Conservation (phyloP, 176 grass and related monocot genomes). For the Rhynchospora breviuscula region DNA sequence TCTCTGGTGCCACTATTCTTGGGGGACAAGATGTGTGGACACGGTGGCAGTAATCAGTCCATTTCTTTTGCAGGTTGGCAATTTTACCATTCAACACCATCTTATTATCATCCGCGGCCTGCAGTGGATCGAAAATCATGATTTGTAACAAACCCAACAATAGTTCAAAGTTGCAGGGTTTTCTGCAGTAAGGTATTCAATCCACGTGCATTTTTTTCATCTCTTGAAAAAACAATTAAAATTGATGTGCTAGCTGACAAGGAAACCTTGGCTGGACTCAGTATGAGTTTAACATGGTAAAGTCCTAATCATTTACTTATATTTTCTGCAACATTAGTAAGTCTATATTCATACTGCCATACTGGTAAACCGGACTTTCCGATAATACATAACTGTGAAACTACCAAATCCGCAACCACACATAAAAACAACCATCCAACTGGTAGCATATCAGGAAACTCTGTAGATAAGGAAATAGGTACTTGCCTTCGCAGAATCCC, state of each 20-base stretch:
- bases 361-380: background rate
- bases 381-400: background rate
- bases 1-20: conserved; percentile 34
- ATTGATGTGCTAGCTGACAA: background rate
- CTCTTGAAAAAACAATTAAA: background rate
- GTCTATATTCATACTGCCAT: background rate
- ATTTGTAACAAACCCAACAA: conserved; percentile 44
- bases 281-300: background rate
- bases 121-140: conserved; percentile 62
- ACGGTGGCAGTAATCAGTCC: conserved; percentile 57
- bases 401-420: background rate
- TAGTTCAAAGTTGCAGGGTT: background rate
- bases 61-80: conserved; percentile 65
- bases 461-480: conserved; percentile 13
- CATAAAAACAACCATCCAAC: background rate
- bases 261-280: background rate
- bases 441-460: background rate
- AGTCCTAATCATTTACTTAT: background rate
- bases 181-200: background rate
- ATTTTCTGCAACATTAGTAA: background rate
- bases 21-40: conserved; percentile 27
- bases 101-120: conserved; percentile 63
- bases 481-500: conserved; percentile 59
- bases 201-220: background rate
- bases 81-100: conserved; percentile 58